phyloP scores from a whole-genome alignment of 2,329 filamentous ascomycete species.

The Talaromyces funiculosus region DNA sequence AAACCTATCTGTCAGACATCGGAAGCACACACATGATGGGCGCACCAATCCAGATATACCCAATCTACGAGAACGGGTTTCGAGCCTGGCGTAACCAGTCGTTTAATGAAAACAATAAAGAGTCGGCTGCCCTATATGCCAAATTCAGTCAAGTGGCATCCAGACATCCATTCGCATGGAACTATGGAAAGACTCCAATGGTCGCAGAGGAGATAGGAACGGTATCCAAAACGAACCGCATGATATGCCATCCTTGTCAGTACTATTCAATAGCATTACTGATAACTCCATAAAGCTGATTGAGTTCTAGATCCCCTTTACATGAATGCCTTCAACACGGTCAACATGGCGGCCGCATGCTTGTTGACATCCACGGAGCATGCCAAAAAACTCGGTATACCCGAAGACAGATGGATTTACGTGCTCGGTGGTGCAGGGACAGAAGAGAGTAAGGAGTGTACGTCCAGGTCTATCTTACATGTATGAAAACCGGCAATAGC shows the following conservation, averaged over 20 bases:
- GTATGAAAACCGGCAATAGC: not conserved
- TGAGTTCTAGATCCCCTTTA: constrained; percentile 53
- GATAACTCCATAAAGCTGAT: not conserved
- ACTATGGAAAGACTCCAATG: constrained; percentile 43
- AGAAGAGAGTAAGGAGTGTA: constrained; percentile 52
- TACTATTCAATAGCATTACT: constrained; percentile 1
- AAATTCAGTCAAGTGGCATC: constrained; percentile 55
- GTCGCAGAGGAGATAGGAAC: constrained; percentile 50
- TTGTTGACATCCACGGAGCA: constrained; percentile 55
- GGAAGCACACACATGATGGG: constrained; percentile 56
- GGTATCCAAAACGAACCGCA: constrained; percentile 54
- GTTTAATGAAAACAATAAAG: constrained; percentile 50
- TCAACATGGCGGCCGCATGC: constrained; percentile 58
- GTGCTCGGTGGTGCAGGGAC: constrained; percentile 60
- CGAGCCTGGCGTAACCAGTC: constrained; percentile 53
- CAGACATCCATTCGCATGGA: constrained; percentile 53
- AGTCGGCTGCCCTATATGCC: constrained; percentile 57
- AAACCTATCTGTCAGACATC: constrained; percentile 37
- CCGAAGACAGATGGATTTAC: constrained; percentile 57
- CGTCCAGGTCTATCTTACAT: constrained; percentile 17
- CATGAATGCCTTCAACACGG: constrained; percentile 67
- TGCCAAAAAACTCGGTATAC: constrained; percentile 52
- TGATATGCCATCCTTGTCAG: constrained; percentile 64
- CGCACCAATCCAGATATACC: constrained; percentile 61
- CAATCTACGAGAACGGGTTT: constrained; percentile 61